A percentile compares a stretch with the other conserved stretches of the same genome.
phyloP scores from a whole-genome alignment of 2,329 filamentous ascomycete species.

The Graphium sp. region DNA sequence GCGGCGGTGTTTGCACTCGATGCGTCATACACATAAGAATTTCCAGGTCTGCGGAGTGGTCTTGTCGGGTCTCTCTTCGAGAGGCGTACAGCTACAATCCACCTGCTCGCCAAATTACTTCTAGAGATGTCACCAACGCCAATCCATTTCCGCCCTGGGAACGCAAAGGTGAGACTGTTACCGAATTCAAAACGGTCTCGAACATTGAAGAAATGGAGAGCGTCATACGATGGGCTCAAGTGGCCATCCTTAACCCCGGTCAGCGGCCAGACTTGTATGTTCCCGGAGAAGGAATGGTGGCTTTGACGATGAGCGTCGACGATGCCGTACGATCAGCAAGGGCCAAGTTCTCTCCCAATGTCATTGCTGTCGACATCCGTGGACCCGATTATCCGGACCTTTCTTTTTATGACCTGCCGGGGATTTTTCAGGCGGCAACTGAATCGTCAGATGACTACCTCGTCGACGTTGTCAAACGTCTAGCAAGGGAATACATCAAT shows the following conservation, averaged over 20 bases:
- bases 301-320: no score
- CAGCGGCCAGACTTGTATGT: constrained; percentile 33
- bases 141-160: constrained; percentile 51
- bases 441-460: constrained; percentile 49
- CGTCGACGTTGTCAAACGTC: constrained; percentile 52
- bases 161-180: constrained; percentile 22
- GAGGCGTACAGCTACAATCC: constrained; percentile 43
- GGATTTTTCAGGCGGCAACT: constrained; percentile 57
- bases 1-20: constrained; percentile 58
- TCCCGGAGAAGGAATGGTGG: constrained; percentile 29
- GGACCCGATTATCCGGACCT: constrained; percentile 55
- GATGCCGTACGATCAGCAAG: constrained; percentile 23
- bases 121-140: constrained; percentile 26
- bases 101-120: constrained; percentile 18
- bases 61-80: constrained; percentile 49
- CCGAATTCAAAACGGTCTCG: constrained; percentile 46
- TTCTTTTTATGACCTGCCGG: constrained; percentile 74
- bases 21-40: constrained; percentile 71
- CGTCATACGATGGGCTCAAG: constrained; percentile 56
- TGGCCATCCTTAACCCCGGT: constrained; percentile 57
- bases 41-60: constrained; percentile 41
- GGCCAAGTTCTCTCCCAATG: constrained; percentile 67
- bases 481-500: constrained; percentile 54
- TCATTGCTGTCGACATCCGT: constrained; percentile 60
- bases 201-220: constrained; percentile 48